Conservation (phyloP, 352 stramenopile species). For the Phytophthora multivora region DNA sequence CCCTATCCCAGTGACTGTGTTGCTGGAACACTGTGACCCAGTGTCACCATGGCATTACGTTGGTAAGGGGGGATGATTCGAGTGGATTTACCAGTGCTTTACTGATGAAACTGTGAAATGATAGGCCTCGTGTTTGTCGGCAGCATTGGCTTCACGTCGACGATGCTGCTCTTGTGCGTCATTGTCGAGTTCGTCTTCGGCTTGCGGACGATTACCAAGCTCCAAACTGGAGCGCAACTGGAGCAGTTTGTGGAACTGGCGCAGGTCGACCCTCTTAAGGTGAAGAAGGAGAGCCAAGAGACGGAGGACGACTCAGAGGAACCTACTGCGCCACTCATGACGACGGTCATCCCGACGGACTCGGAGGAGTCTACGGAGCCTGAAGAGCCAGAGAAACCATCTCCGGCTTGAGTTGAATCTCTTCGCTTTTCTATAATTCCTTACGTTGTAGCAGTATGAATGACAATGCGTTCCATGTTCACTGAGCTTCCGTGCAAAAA, state of each 20-base stretch:
- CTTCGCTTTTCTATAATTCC: not conserved
- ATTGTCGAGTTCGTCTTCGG: conserved; percentile 53
- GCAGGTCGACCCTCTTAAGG: conserved; percentile 33
- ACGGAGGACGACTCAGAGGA: conserved; percentile 15
- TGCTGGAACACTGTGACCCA: conserved; percentile 49
- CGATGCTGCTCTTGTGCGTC: conserved; percentile 45
- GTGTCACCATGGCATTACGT: conserved; percentile 45
- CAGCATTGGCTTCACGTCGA: conserved; percentile 50
- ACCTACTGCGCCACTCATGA: conserved; percentile 22
- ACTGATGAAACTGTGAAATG: not conserved
- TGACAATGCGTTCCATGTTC: conserved; percentile 7
- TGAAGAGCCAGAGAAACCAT: conserved; percentile 2
- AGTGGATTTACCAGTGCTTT: not conserved
- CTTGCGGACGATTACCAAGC: conserved; percentile 45
- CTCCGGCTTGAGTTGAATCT: not conserved
- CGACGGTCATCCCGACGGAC: conserved; percentile 5
- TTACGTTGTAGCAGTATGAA: conserved; percentile 16
- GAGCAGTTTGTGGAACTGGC: conserved; percentile 46
- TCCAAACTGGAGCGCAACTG: conserved; percentile 32
- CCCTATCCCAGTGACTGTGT: conserved; percentile 25
- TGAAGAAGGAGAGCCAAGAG: conserved; percentile 14
- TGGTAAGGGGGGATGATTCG: conserved; percentile 25
- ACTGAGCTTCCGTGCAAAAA: no score
- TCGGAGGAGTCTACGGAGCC: not conserved
- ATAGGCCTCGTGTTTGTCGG: conserved; percentile 45